Conservation (phyloP, 2,329 filamentous ascomycete genomes). For the Fusarium hostae region DNA sequence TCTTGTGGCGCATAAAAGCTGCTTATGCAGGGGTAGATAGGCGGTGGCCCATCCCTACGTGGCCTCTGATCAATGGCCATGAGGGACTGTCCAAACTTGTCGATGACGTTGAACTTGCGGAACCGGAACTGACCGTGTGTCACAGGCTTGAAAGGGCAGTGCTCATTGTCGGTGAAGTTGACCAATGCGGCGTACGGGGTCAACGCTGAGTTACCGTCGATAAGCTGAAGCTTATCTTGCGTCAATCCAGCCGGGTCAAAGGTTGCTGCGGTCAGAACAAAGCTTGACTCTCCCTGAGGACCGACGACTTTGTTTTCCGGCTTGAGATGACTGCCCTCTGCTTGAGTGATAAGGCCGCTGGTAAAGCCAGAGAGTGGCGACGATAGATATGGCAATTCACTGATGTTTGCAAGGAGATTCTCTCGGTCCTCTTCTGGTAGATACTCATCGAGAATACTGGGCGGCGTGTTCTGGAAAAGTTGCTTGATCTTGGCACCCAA, state of each 20-base stretch:
- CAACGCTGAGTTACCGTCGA: slow-evolving; percentile 27
- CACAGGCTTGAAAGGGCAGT: slow-evolving; percentile 56
- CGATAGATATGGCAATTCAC: slow-evolving; percentile 41
- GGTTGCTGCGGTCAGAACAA: not conserved
- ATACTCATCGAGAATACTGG: slow-evolving; percentile 25
- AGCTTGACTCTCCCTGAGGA: not conserved
- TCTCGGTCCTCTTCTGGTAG: slow-evolving; percentile 22
- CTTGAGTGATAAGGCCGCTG: slow-evolving; percentile 47
- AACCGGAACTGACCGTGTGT: slow-evolving; percentile 61
- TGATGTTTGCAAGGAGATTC: slow-evolving; percentile 1
- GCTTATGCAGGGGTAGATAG: slow-evolving; percentile 50
- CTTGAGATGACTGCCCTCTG: slow-evolving; percentile 54
- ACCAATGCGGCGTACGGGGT: slow-evolving; percentile 52
- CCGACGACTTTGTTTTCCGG: slow-evolving; percentile 43
- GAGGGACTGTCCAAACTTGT: slow-evolving; percentile 60
- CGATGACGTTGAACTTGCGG: slow-evolving; percentile 59
- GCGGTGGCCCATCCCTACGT: not conserved
- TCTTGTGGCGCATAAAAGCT: slow-evolving; percentile 49
- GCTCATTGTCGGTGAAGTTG: slow-evolving; percentile 34
- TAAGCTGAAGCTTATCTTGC: slow-evolving; percentile 1
- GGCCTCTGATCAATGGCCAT: slow-evolving; percentile 44
- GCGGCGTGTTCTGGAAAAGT: slow-evolving; percentile 47
- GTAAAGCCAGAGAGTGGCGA: slow-evolving; percentile 49
- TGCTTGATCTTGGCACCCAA: slow-evolving; percentile 49
- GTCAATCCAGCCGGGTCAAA: slow-evolving; percentile 28